phyloP scores from a whole-genome alignment of 805 yeast genomes.

The Cyberlindnera galapagoensis region DNA sequence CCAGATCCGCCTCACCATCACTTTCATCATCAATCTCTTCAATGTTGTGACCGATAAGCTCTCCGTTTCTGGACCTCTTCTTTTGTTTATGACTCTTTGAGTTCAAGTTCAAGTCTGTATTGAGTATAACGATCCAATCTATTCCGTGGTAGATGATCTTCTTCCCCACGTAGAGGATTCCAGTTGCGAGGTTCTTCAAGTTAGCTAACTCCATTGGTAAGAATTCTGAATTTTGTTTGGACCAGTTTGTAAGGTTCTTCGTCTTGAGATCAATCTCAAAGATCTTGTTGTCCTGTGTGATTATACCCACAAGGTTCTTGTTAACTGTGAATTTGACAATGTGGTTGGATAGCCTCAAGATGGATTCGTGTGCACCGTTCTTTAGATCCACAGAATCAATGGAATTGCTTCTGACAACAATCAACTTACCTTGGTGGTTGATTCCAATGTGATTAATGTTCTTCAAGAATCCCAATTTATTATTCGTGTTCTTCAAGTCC shows the following conservation, averaged over 20 bases:
- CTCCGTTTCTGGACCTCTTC: conserved; percentile 37
- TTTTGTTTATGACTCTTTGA: conserved; percentile 22
- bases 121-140: no score
- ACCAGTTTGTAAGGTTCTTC: conserved; percentile 64
- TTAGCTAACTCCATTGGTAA: conserved; percentile 59
- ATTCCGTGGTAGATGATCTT: no score
- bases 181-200: conserved; percentile 64
- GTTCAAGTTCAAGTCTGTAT: no score
- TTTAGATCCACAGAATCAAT: conserved; percentile 43
- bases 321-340: conserved; percentile 58
- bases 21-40: conserved; percentile 23
- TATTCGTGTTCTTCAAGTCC: conserved; percentile 28
- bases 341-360: conserved; percentile 53
- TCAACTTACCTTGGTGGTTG: conserved; percentile 40
- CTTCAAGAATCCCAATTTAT: conserved; percentile 39
- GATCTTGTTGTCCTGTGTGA: conserved; percentile 69
- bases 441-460: conserved; percentile 45
- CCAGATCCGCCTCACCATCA: conserved; percentile 22
- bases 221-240: conserved; percentile 64
- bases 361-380: conserved; percentile 27
- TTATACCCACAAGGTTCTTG: conserved; percentile 46
- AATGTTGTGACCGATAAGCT: conserved; percentile 35
- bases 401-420: conserved; percentile 52
- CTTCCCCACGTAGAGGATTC: conserved; percentile 48
- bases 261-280: conserved; percentile 51